phyloP scores from a whole-genome alignment of 495 filamentous ascomycete species.

The Neurospora sp. region DNA sequence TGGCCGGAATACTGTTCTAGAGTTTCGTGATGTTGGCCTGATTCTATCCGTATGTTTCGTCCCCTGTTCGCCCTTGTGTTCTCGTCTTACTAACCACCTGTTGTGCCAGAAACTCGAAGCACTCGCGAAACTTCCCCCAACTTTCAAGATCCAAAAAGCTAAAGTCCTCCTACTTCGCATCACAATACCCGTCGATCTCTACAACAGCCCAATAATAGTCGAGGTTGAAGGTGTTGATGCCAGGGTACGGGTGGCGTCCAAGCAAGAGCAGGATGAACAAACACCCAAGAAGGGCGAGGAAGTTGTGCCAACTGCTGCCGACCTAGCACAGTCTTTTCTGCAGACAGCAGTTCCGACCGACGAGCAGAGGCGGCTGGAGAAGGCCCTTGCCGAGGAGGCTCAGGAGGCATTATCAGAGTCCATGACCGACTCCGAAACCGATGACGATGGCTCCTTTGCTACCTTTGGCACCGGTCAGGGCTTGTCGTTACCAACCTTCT shows the following conservation, averaged over 20 bases:
- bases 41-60: conserved; percentile 28
- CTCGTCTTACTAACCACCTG: background rate
- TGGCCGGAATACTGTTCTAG: conserved; percentile 66
- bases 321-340: conserved; percentile 81
- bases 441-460: conserved; percentile 50
- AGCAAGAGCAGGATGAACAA: conserved; percentile 21
- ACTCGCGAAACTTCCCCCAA: conserved; percentile 59
- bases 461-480: conserved; percentile 62
- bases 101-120: conserved; percentile 57
- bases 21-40: conserved; percentile 72
- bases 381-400: conserved; percentile 58
- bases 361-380: conserved; percentile 66
- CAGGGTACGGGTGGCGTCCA: conserved; percentile 37
- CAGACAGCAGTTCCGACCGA: conserved; percentile 59
- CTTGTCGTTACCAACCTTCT: conserved; percentile 66
- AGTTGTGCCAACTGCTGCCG: conserved; percentile 62
- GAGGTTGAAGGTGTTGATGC: conserved; percentile 71
- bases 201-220: conserved; percentile 63
- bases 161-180: conserved; percentile 59
- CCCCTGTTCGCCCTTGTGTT: too few species aligned
- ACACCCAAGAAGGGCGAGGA: conserved; percentile 19
- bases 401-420: conserved; percentile 49
- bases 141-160: conserved; percentile 58
- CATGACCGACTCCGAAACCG: conserved; percentile 49
- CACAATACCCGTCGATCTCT: conserved; percentile 73